A percentile compares a stretch with the other conserved stretches of the same genome.
phyloP scores from a whole-genome alignment of 192 early-diverging fungal genomes.

The Coemansia reversa region DNA sequence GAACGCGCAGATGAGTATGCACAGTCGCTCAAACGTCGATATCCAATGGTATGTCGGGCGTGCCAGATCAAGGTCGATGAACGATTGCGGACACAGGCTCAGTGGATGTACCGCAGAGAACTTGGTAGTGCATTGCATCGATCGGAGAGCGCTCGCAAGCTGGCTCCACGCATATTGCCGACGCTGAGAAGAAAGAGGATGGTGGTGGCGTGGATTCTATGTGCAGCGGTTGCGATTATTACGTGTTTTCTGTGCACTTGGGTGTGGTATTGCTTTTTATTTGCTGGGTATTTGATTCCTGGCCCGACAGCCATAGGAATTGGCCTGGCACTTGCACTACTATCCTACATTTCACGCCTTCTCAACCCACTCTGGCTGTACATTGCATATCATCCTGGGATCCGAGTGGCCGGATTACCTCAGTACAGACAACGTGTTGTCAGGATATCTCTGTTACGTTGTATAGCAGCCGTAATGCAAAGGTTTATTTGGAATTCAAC shows the following conservation, averaged over 20 bases:
- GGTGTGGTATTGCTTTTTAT: slow-evolving; percentile 10
- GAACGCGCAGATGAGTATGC: slow-evolving; percentile 33
- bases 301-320: neutral
- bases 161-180: slow-evolving; percentile 19
- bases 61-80: slow-evolving; percentile 42
- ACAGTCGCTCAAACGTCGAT: slow-evolving; percentile 21
- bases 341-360: slow-evolving; percentile 21
- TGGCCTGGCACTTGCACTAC: slow-evolving; percentile 11
- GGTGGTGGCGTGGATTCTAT: slow-evolving; percentile 23
- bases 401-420: slow-evolving; percentile 32
- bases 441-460: slow-evolving; percentile 20
- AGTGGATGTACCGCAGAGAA: slow-evolving; percentile 33
- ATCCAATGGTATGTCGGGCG: slow-evolving; percentile 36
- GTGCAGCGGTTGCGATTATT: slow-evolving; percentile 14
- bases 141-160: slow-evolving; percentile 21
- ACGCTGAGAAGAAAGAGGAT: slow-evolving; percentile 34
- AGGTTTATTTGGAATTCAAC: neutral
- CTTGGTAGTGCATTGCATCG: slow-evolving; percentile 33
- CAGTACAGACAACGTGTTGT: slow-evolving; percentile 23
- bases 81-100: slow-evolving; percentile 36
- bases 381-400: slow-evolving; percentile 26
- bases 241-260: slow-evolving; percentile 19
- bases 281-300: neutral
- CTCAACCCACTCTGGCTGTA: slow-evolving; percentile 48
- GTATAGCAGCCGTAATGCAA: slow-evolving; percentile 12